A percentile compares a stretch with the other conserved stretches of the same genome.
phyloP scores from a whole-genome alignment of 2,329 filamentous ascomycete species.

The Nemania sp. region DNA sequence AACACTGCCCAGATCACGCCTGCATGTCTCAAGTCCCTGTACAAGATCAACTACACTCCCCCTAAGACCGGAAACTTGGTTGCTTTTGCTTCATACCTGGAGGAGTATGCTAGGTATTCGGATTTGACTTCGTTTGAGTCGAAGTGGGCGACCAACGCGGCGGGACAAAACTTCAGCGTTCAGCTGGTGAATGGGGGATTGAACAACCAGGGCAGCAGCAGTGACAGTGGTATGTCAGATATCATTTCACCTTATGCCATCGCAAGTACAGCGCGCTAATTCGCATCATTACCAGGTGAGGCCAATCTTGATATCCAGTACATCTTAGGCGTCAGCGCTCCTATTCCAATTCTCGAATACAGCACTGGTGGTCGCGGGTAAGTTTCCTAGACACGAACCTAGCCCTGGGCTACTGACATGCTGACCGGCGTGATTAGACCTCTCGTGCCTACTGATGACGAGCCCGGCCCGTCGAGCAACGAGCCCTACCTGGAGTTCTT shows the following conservation, averaged over 20 bases:
- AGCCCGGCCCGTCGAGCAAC: conserved; percentile 61
- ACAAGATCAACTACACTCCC: conserved; percentile 52
- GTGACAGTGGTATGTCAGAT: conserved; percentile 39
- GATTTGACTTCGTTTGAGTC: conserved; percentile 61
- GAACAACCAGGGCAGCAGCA: conserved; percentile 49
- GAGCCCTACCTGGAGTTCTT: conserved; percentile 70
- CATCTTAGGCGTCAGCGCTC: conserved; percentile 57
- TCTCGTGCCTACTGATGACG: conserved; percentile 53
- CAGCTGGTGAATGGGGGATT: conserved; percentile 60
- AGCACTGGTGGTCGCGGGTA: conserved; percentile 59
- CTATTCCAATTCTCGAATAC: conserved; percentile 60
- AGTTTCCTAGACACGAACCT: conserved; percentile 30
- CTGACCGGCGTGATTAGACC: conserved; percentile 48
- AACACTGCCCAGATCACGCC: conserved; percentile 46
- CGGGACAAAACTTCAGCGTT: conserved; percentile 59
- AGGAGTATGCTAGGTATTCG: conserved; percentile 54
- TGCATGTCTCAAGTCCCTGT: conserved; percentile 49
- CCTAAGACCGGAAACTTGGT: conserved; percentile 62
- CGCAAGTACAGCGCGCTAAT: conserved; percentile 25
- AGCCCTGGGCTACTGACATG: conserved; percentile 42
- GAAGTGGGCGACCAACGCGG: conserved; percentile 54
- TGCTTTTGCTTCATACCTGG: conserved; percentile 58
- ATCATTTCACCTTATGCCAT: too few species aligned
- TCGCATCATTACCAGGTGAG: conserved; percentile 49
- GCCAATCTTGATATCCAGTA: conserved; percentile 68